Base-by-base conservation (phyloP, 345 rosid genomes). In the Citrus sp. region DNA sequence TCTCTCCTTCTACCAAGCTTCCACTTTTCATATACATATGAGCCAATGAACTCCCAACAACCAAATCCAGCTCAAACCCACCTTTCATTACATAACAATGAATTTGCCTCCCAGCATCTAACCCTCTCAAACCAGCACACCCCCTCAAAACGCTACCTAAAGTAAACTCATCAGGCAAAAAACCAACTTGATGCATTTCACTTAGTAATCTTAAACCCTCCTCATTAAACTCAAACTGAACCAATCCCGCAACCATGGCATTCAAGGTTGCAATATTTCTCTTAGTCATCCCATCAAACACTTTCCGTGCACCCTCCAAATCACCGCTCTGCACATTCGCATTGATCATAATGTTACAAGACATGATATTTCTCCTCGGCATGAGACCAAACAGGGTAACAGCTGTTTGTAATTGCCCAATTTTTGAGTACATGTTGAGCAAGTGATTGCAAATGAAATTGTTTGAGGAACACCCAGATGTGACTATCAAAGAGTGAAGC, bases 21-120 rank as follows among this genome's bases (percentile, higher is more conserved):
- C 91, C 90, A 83, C 85, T 75, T 76, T 85, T 90, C 95, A 93
- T 93, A 63, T 93, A 91, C 92, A 91, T 91, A 81, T 91, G 95
- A 79, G 93, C 92, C 79, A 93, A 78, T 9, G 97, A 93, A 67
- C 84, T 91, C 6, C 81, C 87, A 77, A 90, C 94, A 58, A 90
- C 84, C 79, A 88, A 78, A 83, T 90, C 69, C 64, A 84, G 77
- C 77, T 80, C 88, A 74, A 87, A 76, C 63, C 94, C 97, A 55
- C 75, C 84, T 81, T 89, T 93, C 40, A 85, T 68, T 54, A 74
- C 77, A 51, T 77, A 89, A 63, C 85, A 79, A 83, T 90, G 97
- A 78, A 90, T 86, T 85, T 91, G 95, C 82, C 72, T 79, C 54
- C 97, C 97, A 2, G 81, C 86, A 35, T 21, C n/a, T 37, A 87